phyloP scores from a whole-genome alignment of 2,329 filamentous ascomycete species.

The Colletotrichum euphorbiae region DNA sequence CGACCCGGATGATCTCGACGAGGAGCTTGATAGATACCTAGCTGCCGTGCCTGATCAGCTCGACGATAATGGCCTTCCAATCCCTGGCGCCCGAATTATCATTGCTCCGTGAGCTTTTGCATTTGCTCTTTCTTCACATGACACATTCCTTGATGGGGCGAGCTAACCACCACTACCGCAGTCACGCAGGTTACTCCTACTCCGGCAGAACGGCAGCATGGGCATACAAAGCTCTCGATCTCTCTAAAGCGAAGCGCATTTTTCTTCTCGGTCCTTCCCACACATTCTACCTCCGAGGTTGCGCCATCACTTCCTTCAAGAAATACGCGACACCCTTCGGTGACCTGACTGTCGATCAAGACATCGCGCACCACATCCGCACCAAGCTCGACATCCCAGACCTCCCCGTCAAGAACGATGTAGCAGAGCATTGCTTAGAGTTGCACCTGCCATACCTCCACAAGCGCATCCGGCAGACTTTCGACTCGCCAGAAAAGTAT shows the following conservation, averaged over 20 bases:
- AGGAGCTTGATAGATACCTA: conserved; percentile 82
- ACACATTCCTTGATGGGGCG: background rate
- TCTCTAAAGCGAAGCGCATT: conserved; percentile 84
- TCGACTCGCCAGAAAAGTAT: conserved; percentile 64
- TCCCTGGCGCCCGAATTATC: conserved; percentile 81
- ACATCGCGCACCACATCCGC: conserved; percentile 57
- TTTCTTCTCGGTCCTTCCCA: conserved; percentile 96
- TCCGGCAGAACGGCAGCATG: conserved; percentile 93
- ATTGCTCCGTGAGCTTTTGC: conserved; percentile 40
- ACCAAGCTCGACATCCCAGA: conserved; percentile 60
- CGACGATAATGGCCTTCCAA: conserved; percentile 71
- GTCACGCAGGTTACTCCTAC: conserved; percentile 93
- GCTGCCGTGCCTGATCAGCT: conserved; percentile 74
- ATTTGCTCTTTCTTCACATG: background rate
- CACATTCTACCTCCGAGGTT: conserved; percentile 81
- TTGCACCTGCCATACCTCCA: conserved; percentile 97
- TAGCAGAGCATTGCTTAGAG: conserved; percentile 91
- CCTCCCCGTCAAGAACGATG: conserved; percentile 76
- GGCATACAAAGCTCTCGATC: conserved; percentile 91
- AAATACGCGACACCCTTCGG: conserved; percentile 82
- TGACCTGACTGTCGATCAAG: conserved; percentile 72
- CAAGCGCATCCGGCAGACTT: conserved; percentile 72
- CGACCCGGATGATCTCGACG: conserved; percentile 67
- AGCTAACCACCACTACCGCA: conserved; percentile 51
- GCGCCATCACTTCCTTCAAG: conserved; percentile 79